Conservation (phyloP, 2,329 filamentous ascomycete species). For the Ophiosphaerella narmari region DNA sequence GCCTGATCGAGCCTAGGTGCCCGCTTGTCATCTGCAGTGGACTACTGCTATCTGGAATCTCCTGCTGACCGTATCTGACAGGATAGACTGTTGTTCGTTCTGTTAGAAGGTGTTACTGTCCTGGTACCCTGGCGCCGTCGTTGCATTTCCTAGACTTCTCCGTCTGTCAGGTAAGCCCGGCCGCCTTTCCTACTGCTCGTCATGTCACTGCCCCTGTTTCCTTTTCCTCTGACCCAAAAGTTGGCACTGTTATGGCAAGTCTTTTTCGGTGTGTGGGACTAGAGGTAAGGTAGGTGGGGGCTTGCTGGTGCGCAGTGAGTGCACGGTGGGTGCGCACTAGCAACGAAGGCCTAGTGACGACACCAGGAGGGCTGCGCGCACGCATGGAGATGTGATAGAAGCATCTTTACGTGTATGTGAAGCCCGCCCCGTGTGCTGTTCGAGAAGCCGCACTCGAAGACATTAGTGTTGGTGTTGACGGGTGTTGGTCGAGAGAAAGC, state of each 20-base stretch:
- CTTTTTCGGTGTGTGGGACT: background rate
- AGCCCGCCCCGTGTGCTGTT: background rate
- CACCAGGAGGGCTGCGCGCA: background rate
- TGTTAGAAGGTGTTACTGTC: constrained; percentile 40
- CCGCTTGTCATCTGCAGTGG: background rate
- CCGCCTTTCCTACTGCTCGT: background rate
- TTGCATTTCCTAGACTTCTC: constrained; percentile 22
- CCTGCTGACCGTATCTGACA: constrained; percentile 16
- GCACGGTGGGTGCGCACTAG: background rate
- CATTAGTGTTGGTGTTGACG: background rate
- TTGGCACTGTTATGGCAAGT: background rate
- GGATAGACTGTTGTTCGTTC: constrained; percentile 31
- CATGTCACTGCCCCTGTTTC: background rate
- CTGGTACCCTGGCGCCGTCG: constrained; percentile 32
- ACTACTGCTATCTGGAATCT: background rate
- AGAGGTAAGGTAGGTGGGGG: background rate
- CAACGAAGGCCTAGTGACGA: background rate
- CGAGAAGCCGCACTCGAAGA: background rate
- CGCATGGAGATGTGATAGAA: background rate
- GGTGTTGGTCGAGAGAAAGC: background rate
- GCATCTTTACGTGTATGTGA: background rate
- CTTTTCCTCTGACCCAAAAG: background rate
- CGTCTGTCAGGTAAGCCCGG: constrained; percentile 41
- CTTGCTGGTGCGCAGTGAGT: background rate
- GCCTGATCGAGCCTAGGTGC: background rate